These are phyloP conservation scores for Saussurea involucrata DNA, from an alignment of 129 eudicot genomes.

Conservation along the genomic window DNA sequence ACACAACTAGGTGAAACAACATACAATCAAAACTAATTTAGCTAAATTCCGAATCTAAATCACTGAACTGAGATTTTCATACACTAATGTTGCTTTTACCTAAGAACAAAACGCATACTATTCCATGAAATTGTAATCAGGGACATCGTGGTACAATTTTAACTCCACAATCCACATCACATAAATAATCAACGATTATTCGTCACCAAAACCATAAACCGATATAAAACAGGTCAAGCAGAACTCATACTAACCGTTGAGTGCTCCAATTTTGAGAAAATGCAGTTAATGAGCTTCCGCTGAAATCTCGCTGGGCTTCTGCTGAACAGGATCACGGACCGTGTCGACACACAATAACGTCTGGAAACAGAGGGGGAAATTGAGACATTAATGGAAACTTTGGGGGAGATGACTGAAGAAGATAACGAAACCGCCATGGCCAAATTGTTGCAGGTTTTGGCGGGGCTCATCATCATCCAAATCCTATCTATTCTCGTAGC, in stretches of 20 bases:
- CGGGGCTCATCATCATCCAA: conserved; percentile 48
- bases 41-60: background rate
- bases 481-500: conserved; percentile 37
- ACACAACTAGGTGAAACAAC: background rate
- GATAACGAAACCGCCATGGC: conserved; percentile 62
- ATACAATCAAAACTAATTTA: background rate
- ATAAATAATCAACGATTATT: background rate
- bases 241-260: conserved; percentile 45
- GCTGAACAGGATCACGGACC: conserved; percentile 19
- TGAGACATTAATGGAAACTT: conserved; percentile 21
- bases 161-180: background rate
- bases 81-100: background rate
- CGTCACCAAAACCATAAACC: background rate
- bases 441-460: conserved; percentile 31
- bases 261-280: conserved; percentile 32
- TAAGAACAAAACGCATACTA: background rate
- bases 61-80: background rate
- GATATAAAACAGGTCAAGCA: conserved; percentile 1
- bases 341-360: conserved; percentile 22
- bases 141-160: background rate
- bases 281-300: conserved; percentile 39
- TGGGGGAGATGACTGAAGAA: conserved; percentile 45
- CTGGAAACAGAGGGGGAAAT: conserved; percentile 19
- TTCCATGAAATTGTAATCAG: background rate
- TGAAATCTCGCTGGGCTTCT: conserved; percentile 17